Percentiles rank a stretch among this genome's conserved stretches.
Evolutionary conservation across 768 basidiomycete genomes (phyloP).

Genomic region (Inosperma sp.): DNA sequence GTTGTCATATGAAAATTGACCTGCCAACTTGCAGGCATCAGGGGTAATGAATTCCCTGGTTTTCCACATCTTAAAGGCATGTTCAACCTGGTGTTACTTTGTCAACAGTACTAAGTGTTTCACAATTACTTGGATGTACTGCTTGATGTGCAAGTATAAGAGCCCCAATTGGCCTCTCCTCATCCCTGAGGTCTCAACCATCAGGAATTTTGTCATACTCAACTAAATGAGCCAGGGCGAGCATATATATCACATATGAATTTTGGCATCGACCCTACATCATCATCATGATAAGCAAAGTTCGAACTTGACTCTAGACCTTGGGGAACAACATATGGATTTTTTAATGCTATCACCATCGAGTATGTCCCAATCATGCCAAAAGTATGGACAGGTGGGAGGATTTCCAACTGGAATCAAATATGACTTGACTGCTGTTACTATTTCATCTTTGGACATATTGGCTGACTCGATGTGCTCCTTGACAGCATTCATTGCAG

Average conservation of each 20-base stretch:
- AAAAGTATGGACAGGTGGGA: no score
- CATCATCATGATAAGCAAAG: background rate
- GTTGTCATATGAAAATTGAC: constrained; percentile 14
- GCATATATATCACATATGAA: constrained; percentile 13
- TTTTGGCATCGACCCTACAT: constrained; percentile 17
- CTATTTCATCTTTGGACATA: background rate
- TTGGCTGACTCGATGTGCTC: background rate
- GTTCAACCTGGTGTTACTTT: constrained; percentile 11
- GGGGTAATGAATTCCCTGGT: background rate
- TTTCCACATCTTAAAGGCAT: constrained; percentile 12
- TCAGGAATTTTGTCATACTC: constrained; percentile 12
- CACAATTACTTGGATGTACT: constrained; percentile 7
- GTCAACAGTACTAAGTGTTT: background rate
- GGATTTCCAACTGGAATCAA: no score
- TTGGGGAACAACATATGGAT: no score
- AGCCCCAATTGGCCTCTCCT: constrained; percentile 13
- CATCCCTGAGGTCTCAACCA: background rate
- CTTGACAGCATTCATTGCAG: constrained; percentile 10
- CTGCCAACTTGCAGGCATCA: background rate
- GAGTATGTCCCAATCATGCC: no score
- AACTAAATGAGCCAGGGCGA: constrained; percentile 16
- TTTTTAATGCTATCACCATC: no score
- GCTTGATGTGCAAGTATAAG: constrained; percentile 16
- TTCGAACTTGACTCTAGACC: background rate
- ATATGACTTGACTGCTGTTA: background rate